Evolutionary conservation across 345 rosid genomes (phyloP), one percentile per base, ranked within the genome.

Genomic region (Raphanus sativus): DNA sequence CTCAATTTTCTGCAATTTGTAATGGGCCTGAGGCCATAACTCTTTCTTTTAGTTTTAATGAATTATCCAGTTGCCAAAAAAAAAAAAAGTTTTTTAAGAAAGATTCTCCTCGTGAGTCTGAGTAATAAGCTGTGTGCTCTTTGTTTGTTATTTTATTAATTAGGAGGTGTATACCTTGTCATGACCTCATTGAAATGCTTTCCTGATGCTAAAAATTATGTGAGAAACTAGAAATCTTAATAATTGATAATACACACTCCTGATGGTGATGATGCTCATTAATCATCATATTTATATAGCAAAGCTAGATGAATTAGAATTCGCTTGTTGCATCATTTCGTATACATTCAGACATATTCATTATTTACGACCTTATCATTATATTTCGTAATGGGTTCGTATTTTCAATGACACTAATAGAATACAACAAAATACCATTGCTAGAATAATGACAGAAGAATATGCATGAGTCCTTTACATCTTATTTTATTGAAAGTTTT

Each of bases 331-430:
- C 28, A 64, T 40, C 75, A 26, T 77, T 70, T 70, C 66, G 30
- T 64, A 42, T 55, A 65, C 34, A 70, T 16, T 11, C 13, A 77
- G 66, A 52, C 70, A 67, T 52, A 73, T 77, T 81, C 76, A 75
- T 82, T 79, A 64, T 56, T 33, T 70, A 62, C 59, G 69, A 76
- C 70, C 76, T 67, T 75, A 87, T 82, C 78, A 83, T 79, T 79
- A 80, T 64, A 64, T 60, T 65, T 45, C 86, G 81, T 85, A 75
- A 86, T 87, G 83, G 75, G 67, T 80, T 87, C 84, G 84, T 84
- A 87, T 79, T 83, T 45, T 62, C 73, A 70, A 62, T 55, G 82
- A 70, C 75, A 52, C 80, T 12, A 58, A 70, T 40, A 13, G 38
- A 30, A 65, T 38, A 60, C 66, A 78, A 72, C 81, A 78, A 78